These are phyloP conservation scores for Fagopyrum esculentum DNA, from an alignment of 148 eudicot genomes.

Conservation along the genomic window DNA sequence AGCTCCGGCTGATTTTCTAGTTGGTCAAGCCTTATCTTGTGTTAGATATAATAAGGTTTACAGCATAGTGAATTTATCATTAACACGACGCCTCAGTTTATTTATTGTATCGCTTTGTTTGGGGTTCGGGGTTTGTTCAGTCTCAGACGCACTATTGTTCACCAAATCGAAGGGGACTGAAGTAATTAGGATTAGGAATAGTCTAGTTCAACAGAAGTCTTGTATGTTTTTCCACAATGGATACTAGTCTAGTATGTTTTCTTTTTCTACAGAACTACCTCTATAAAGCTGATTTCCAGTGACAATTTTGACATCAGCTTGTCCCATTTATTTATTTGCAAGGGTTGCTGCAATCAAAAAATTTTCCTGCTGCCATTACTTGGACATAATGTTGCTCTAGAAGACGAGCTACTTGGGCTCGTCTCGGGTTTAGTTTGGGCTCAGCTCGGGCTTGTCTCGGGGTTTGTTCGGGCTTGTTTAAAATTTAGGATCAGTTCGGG, in stretches of 20 bases:
- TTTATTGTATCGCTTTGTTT: not conserved
- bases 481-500: too few relatives aligned
- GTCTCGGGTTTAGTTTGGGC: too few relatives aligned
- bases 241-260: not conserved
- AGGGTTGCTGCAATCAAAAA: not conserved
- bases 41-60: not conserved
- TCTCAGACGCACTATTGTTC: not conserved
- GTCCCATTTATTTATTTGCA: not conserved
- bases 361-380: not conserved
- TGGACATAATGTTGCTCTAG: not conserved
- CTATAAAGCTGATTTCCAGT: not conserved
- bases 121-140: not conserved
- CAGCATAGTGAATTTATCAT: not conserved
- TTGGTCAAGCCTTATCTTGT: not conserved
- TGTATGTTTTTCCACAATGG: conserved; percentile 3
- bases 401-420: too few relatives aligned
- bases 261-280: not conserved
- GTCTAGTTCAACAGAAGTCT: not conserved
- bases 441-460: too few relatives aligned
- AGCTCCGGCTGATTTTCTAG: not conserved
- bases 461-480: too few relatives aligned
- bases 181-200: not conserved
- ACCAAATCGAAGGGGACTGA: not conserved
- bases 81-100: not conserved
- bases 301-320: not conserved